phyloP scores from a whole-genome alignment of 2,329 filamentous ascomycete species.

The Colletotrichum magnum region DNA sequence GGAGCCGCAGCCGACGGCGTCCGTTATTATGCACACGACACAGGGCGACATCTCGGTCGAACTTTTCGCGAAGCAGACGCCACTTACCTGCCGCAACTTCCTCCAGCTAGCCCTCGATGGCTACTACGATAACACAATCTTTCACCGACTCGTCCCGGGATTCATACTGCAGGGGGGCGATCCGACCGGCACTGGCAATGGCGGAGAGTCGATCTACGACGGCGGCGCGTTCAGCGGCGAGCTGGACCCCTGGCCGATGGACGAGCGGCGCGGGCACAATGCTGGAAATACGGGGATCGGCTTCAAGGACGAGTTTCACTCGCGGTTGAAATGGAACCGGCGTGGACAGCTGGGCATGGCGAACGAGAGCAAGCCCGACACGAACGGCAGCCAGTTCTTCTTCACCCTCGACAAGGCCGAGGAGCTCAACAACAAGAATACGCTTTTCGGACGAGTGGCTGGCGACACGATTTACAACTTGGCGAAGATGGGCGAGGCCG shows the following conservation, averaged over 20 bases:
- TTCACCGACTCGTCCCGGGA: slow-evolving; percentile 91
- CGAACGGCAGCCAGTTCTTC: slow-evolving; percentile 98
- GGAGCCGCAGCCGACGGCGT: slow-evolving; percentile 93
- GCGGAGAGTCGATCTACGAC: slow-evolving; percentile 93
- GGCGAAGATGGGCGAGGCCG: slow-evolving; percentile 91
- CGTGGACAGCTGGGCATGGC: slow-evolving; percentile 96
- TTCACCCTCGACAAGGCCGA: slow-evolving; percentile 89
- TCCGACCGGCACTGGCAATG: slow-evolving; percentile 91
- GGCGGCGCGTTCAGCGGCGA: slow-evolving; percentile 82
- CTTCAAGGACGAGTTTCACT: slow-evolving; percentile 91
- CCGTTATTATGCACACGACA: slow-evolving; percentile 91
- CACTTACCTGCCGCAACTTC: slow-evolving; percentile 93
- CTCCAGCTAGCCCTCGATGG: slow-evolving; percentile 94
- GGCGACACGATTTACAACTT: slow-evolving; percentile 98
- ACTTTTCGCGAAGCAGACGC: slow-evolving; percentile 95
- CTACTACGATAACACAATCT: slow-evolving; percentile 94
- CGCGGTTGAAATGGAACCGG: slow-evolving; percentile 91
- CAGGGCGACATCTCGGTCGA: slow-evolving; percentile 91
- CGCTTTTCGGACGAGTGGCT: slow-evolving; percentile 90
- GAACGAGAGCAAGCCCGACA: slow-evolving; percentile 82
- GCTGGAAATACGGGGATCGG: slow-evolving; percentile 71
- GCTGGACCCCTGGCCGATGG: slow-evolving; percentile 80
- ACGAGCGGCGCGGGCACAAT: slow-evolving; percentile 73
- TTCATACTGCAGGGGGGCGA: slow-evolving; percentile 97
- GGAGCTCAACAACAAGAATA: slow-evolving; percentile 91